phyloP scores from a whole-genome alignment of 2,329 filamentous ascomycete genomes.

The Pseudofabraea citricarpa region DNA sequence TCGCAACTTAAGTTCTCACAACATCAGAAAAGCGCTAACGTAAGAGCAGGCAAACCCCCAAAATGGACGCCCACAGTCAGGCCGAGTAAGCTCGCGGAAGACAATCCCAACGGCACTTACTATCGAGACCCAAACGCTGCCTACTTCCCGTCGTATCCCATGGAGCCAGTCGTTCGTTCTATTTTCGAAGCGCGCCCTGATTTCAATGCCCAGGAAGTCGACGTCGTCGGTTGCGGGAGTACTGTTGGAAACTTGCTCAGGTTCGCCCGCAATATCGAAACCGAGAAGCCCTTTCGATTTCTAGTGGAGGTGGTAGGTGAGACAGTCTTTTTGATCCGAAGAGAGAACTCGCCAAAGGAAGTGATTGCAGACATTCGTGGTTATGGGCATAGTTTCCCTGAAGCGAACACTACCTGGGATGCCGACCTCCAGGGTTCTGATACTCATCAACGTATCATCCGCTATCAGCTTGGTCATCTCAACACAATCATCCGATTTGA shows the following conservation, averaged over 20 bases:
- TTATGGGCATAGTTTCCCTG: constrained; percentile 63
- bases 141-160: constrained; percentile 31
- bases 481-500: constrained; percentile 50
- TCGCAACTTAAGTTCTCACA: constrained; percentile 1
- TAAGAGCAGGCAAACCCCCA: not conserved
- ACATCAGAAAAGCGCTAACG: not conserved
- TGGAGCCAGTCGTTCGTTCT: constrained; percentile 36
- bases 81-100: not conserved
- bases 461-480: constrained; percentile 51
- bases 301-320: constrained; percentile 49
- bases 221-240: constrained; percentile 56
- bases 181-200: constrained; percentile 32
- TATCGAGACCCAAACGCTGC: constrained; percentile 41
- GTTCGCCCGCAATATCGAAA: constrained; percentile 37
- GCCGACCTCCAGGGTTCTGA: constrained; percentile 44
- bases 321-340: constrained; percentile 58
- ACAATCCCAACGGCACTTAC: not conserved
- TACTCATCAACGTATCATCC: constrained; percentile 58
- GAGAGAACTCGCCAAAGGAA: constrained; percentile 55
- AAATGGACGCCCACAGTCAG: not conserved
- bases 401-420: constrained; percentile 62
- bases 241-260: constrained; percentile 57
- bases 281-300: constrained; percentile 50
- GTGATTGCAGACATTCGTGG: constrained; percentile 50
- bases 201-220: constrained; percentile 33